Percentiles rank a stretch among this genome's conserved stretches.
Conservation (phyloP, 2,329 filamentous ascomycete species). For the Fusarium avenaceum region DNA sequence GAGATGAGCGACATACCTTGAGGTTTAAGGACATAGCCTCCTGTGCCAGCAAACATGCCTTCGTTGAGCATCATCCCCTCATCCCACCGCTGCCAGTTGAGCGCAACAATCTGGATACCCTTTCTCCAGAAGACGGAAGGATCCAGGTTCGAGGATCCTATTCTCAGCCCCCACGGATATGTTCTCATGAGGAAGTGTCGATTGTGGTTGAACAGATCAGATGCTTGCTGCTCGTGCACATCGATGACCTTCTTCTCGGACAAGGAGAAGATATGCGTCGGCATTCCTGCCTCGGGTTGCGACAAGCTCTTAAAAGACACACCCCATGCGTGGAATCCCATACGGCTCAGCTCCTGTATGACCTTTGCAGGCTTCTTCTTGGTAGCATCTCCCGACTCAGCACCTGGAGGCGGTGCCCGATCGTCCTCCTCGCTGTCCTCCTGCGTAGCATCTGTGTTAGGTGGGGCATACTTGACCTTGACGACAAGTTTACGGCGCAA, state of each 20-base stretch:
- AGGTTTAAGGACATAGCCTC: constrained; percentile 91
- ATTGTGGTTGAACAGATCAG: constrained; percentile 83
- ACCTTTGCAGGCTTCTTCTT: constrained; percentile 70
- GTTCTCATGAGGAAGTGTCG: constrained; percentile 85
- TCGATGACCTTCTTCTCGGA: constrained; percentile 75
- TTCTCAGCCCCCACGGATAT: constrained; percentile 85
- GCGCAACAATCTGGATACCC: constrained; percentile 89
- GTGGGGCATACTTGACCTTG: constrained; percentile 80
- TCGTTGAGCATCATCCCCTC: constrained; percentile 97
- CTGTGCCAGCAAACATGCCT: constrained; percentile 86
- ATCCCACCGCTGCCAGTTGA: constrained; percentile 95
- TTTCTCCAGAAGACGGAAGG: constrained; percentile 88
- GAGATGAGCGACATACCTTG: constrained; percentile 60
- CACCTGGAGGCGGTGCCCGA: constrained; percentile 54
- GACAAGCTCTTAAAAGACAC: constrained; percentile 85
- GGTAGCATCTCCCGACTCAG: constrained; percentile 60
- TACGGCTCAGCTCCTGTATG: constrained; percentile 77
- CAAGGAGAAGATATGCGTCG: constrained; percentile 77
- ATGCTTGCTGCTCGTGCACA: constrained; percentile 64
- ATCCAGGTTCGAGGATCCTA: constrained; percentile 88
- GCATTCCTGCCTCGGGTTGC: constrained; percentile 77
- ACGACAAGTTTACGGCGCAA: constrained; percentile 84
- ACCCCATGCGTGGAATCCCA: constrained; percentile 87
- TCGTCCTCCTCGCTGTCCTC: constrained; percentile 55
- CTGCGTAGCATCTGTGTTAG: constrained; percentile 48